Evolutionary conservation across 2,329 filamentous ascomycete species (phyloP), one percentile per base, ranked within the genome.

Genomic region (Diaporthe citriasiana): DNA sequence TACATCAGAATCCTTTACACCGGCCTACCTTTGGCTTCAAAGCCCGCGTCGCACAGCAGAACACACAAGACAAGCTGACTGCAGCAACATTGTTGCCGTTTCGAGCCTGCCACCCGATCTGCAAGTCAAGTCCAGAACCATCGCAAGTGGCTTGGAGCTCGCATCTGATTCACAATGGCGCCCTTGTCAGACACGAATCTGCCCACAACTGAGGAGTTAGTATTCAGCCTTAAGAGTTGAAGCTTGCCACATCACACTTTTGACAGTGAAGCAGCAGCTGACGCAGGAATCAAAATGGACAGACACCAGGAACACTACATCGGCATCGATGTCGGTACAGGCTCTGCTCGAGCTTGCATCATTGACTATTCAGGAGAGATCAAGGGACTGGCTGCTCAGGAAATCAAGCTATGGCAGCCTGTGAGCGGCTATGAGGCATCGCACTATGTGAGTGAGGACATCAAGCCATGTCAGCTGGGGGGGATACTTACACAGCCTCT

Each of bases 271-370:
- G 10, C 56, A 71, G 45, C 57, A 68, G 51, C 71, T 73, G 51
- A 75, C 57, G 10, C 27, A 13, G 30, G 12, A 38, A 45, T 47
- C 40, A 69, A 71, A 60, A 65, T 57, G 59, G 59, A 47, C 45
- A 75, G 74, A 17, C 72, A 71, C 27, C 75, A 91, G 84, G 88
- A 91, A 75, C 87, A 92, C 79, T 92, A 89, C 80, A 90, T 98
- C 80, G 96, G 96, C 75, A 94, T 99, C 78, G 97, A 99, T 85
- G 96, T 99, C 68, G 97, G 97, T 70, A 99, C 97, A 27, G 97
- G 97, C 72, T 98, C 95, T 82, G 97, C 96, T 51, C 91, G 97
- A 81, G 97, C 97, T 71, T 98, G 97, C 84, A 95, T 99, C 81
- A 98, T 99, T 84, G 94, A 98, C 82, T 90, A 92, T 76, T 92